Evolutionary conservation across 2,329 filamentous ascomycete genomes (phyloP), one percentile per base, ranked within the genome.

Genomic region (Botrytis byssoidea): DNA sequence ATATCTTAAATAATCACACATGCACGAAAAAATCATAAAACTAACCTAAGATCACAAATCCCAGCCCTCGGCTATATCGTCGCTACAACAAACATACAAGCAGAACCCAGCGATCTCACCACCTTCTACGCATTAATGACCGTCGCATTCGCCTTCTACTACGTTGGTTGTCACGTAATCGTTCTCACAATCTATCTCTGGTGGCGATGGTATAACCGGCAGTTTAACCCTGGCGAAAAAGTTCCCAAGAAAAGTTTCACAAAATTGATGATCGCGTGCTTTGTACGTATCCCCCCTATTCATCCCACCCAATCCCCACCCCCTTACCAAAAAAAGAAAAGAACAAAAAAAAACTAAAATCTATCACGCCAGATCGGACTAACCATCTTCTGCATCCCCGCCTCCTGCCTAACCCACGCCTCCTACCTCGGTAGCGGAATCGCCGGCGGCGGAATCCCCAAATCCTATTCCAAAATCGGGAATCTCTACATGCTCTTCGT

Each of bases 1-100:
- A 22, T 22, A 9, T 44, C 25, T 4, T 5, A 0, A 4, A n/a
- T 2, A 42, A n/a, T 2, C 16, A 18, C n/a, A 4, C 25, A 16
- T 3, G 3, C 32, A 25, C 59, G 3, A 60, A 8, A 16, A n/a
- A 4, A 40, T 8, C 8, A 9, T 22, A 46, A 22, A 46, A 32
- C n/a, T 46, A 65, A 46, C 40, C 9, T 1, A n/a, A 16, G 1
- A 22, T 1, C 1, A 16, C 37, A 22, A 35, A 2, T 7, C 61
- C 61, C 7, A 65, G 61, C 61, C 10, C 25, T 65, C 18, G 61
- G 61, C n/a, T 65, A 44, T 9, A 20, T 65, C 8, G 4, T 44
- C 61, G 42, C 61, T 1, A 29, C 40, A 44, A 44, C 37, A 9
- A 65, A 65, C 8, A 32, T 46, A 2, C 9, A 1, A 10, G 40